phyloP scores from a whole-genome alignment of 2,329 filamentous ascomycete species.

The Alternaria triticimaculans region DNA sequence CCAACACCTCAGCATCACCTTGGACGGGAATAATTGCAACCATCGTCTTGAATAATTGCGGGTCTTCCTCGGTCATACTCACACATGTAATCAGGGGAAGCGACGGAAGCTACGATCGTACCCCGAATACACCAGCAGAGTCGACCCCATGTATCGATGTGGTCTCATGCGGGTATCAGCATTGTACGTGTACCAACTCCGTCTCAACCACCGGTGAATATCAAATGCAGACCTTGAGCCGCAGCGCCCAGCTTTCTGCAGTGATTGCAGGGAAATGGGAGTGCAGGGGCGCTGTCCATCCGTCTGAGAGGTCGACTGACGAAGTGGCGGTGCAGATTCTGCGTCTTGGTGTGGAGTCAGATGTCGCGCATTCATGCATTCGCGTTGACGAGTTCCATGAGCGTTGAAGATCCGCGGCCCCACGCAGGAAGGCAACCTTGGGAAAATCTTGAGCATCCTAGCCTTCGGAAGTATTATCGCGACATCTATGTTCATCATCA shows the following conservation, averaged over 20 bases:
- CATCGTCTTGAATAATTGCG: background rate
- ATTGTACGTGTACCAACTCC: background rate
- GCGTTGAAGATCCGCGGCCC: constrained; percentile 9
- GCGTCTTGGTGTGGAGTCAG: background rate
- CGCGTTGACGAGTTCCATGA: background rate
- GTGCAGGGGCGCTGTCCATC: background rate
- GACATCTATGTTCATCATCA: background rate
- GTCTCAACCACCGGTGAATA: background rate
- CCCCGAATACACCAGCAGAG: background rate
- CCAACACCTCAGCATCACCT: background rate
- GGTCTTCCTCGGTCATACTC: constrained; percentile 5
- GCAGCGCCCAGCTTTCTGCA: background rate
- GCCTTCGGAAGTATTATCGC: background rate
- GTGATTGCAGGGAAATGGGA: background rate
- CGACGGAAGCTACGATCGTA: background rate
- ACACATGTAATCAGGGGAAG: constrained; percentile 4
- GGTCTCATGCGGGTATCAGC: background rate
- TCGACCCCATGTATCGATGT: background rate
- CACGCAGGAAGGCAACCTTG: background rate
- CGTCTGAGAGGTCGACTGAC: background rate
- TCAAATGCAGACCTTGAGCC: background rate
- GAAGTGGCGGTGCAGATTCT: constrained; percentile 1
- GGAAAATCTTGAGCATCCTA: background rate
- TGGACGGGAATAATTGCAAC: background rate
- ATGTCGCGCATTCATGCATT: constrained; percentile 1